Conservation (phyloP, 192 early-diverging fungal genomes). For the Coemansia aciculifera region DNA sequence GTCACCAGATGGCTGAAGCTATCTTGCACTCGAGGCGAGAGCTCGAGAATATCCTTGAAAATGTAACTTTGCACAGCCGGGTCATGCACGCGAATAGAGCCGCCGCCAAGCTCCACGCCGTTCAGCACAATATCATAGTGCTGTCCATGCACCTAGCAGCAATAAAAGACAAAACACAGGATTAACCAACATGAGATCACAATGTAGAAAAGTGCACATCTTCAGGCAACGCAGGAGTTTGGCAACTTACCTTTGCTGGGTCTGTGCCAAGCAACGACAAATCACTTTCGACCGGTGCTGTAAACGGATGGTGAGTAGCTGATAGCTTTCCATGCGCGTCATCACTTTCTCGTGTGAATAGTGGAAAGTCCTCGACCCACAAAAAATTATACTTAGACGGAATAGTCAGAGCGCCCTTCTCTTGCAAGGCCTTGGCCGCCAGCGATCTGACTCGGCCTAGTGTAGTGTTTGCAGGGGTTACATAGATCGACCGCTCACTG, state of each 20-base stretch:
- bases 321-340: slow-evolving; percentile 44
- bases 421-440: slow-evolving; percentile 56
- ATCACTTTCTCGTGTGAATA: slow-evolving; percentile 74
- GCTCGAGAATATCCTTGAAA: slow-evolving; percentile 69
- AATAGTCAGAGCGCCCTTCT: slow-evolving; percentile 55
- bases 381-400: slow-evolving; percentile 65
- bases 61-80: slow-evolving; percentile 72
- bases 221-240: neutral
- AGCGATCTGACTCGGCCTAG: slow-evolving; percentile 63
- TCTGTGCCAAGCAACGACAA: slow-evolving; percentile 61
- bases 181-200: neutral
- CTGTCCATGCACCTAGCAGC: slow-evolving; percentile 65
- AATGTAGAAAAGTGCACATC: neutral
- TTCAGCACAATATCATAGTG: slow-evolving; percentile 92
- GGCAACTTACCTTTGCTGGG: slow-evolving; percentile 58
- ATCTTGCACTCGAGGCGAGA: slow-evolving; percentile 55
- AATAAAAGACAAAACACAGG: neutral
- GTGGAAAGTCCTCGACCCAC: slow-evolving; percentile 88
- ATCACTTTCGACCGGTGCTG: slow-evolving; percentile 73
- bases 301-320: slow-evolving; percentile 92
- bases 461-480: slow-evolving; percentile 58
- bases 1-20: slow-evolving; percentile 82
- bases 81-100: slow-evolving; percentile 85
- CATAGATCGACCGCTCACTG: slow-evolving; percentile 38
- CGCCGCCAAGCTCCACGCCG: slow-evolving; percentile 89